Percentiles rank a stretch among this genome's conserved stretches.
phyloP scores from a whole-genome alignment of 2,329 filamentous ascomycete species.

The Fusarium stilboides region DNA sequence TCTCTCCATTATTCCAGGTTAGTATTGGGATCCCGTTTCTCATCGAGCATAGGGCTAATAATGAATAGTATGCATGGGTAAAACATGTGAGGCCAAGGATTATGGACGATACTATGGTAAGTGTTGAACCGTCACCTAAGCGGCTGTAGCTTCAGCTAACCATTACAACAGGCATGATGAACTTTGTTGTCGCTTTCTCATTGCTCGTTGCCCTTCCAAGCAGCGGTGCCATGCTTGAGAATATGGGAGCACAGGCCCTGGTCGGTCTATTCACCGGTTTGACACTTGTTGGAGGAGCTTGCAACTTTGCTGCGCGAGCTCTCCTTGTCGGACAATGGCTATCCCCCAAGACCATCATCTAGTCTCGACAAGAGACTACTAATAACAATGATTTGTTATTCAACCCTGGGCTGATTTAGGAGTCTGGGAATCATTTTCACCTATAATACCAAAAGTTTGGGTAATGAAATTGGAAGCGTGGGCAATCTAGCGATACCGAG shows the following conservation, averaged over 20 bases:
- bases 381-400: background rate
- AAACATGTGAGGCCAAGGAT: slow-evolving; percentile 62
- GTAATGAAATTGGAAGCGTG: background rate
- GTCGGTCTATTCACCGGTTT: slow-evolving; percentile 63
- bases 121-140: background rate
- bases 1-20: slow-evolving; percentile 58
- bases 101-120: slow-evolving; percentile 61
- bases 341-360: slow-evolving; percentile 39
- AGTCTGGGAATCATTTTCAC: too few species aligned
- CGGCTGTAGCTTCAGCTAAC: slow-evolving; percentile 8
- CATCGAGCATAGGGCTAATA: slow-evolving; percentile 5
- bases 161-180: slow-evolving; percentile 58
- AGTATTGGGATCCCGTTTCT: background rate
- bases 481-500: background rate
- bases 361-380: background rate
- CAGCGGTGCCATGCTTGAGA: slow-evolving; percentile 62
- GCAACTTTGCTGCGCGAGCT: slow-evolving; percentile 51
- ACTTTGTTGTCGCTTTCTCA: slow-evolving; percentile 62
- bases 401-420: background rate
- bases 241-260: slow-evolving; percentile 60
- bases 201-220: slow-evolving; percentile 62
- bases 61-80: slow-evolving; percentile 60
- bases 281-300: slow-evolving; percentile 55
- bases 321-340: slow-evolving; percentile 47
- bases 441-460: background rate